Base-by-base conservation (phyloP, 768 basidiomycete species). In the Trametes villosa region DNA sequence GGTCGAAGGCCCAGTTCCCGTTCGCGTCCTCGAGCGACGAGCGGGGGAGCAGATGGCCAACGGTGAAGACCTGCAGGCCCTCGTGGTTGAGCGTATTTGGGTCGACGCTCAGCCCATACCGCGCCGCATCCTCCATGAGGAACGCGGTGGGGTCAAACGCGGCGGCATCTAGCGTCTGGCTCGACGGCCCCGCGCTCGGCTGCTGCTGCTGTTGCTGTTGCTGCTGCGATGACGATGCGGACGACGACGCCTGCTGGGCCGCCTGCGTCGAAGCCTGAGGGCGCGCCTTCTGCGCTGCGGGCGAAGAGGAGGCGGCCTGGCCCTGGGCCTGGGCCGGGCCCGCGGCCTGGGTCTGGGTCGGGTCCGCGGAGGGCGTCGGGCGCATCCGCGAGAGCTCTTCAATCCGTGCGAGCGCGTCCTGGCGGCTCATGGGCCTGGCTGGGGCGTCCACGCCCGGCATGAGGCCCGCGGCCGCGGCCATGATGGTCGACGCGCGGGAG, bases 11-110 rank as follows among this genome's bases (percentile, higher is more conserved):
- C 88, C 88, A 90, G 57, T 82, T 84, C 18, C 83, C 87, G 42
- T 81, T 82, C 38, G 68, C 73, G 67, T 85, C 84, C 22, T 80
- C 81, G 52, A 76, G 70, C 42, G 74, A 74, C 60, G 79, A 78
- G 58, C 83, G 76, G 15, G 90, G 90, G 64, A 91, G 77, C 24
- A 92, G 74, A 70, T 91, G 90, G 0, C 91, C 90, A 4, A 92
- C 83, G 1, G 91, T 92, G 69, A 90, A 90, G 53, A 92, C 89
- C 71, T 91, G 88, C 53, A 92, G 72, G 4, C 88, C 90, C 66
- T 88, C 83, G 60, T 90, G 87, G 42, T 67, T 53, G 47, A 70
- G 61, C 38, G 58, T 60, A 36, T 46, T 59, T 27, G 49, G 49
- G 60, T 60, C 65, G 22, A 70, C 48, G 18, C 51, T 62, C 15